Evolutionary conservation across 331 rosid genomes (phyloP).

Genomic region (Dryas integrifolia): DNA sequence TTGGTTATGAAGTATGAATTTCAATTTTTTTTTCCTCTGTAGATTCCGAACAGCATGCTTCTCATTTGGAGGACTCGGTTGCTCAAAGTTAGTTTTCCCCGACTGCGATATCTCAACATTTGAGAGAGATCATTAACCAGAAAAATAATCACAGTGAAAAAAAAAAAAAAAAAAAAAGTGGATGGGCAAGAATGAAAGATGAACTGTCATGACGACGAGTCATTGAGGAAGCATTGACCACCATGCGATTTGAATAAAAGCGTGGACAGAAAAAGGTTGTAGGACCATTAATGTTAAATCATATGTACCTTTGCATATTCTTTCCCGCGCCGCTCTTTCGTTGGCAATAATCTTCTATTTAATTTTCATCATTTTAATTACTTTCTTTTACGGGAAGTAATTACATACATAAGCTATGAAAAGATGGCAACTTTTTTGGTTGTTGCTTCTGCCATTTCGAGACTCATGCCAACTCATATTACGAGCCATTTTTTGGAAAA

Average conservation of each 20-base stretch:
- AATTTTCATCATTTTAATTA: too few species aligned
- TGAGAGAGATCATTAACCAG: not conserved
- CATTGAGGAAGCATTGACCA: not conserved
- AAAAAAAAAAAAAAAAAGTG: not conserved
- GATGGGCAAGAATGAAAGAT: not conserved
- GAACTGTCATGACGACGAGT: not conserved
- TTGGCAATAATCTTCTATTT: too few species aligned
- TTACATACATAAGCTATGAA: too few species aligned
- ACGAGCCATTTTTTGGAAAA: too few species aligned
- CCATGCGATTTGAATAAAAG: not conserved
- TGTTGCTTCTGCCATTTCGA: too few species aligned
- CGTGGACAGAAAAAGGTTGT: not conserved
- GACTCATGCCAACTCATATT: too few species aligned
- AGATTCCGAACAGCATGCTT: not conserved
- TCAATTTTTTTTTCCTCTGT: not conserved
- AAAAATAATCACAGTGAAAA: not conserved
- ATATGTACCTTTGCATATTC: too few species aligned
- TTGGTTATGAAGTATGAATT: slow-evolving; percentile 14
- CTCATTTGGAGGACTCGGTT: slow-evolving; percentile 24
- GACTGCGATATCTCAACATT: slow-evolving; percentile 37
- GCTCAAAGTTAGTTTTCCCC: slow-evolving; percentile 34
- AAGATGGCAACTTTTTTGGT: too few species aligned
- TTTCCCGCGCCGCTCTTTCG: too few species aligned
- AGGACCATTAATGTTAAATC: not conserved
- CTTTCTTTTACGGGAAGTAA: too few species aligned